Evolutionary conservation across 257 asterid species (phyloP), one percentile per base, ranked within the genome.

Genomic region (Salvia miltiorrhiza): DNA sequence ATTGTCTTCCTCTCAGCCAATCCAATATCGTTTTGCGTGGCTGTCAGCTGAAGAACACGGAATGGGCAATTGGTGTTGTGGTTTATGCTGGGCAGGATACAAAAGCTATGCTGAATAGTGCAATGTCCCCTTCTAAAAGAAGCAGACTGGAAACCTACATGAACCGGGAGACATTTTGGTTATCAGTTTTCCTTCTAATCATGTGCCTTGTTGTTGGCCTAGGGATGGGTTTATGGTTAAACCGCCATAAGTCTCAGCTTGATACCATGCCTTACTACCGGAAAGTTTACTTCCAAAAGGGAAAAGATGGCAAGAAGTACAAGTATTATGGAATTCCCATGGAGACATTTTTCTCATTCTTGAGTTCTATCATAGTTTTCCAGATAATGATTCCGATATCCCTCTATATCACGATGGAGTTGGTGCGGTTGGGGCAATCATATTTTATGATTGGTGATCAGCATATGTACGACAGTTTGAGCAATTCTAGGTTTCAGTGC

Each of bases 361-460:
- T 94, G 90, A 94, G 97, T 75, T 89, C 99, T 23, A 76, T 94
- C 64, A 94, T 94, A 72, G 97, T 94, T 74, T 94, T 94, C 83
- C 99, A 94, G 85, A 94, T 94, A 59, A 94, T 94, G 99, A 91
- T 94, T 72, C 99, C 99, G 1, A 94, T 91, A 75, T 91, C 99
- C 65, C 92, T 94, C 37, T 94, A 94, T 75, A 94, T 94, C 83
- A 91, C 99, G 28, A 94, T 94, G 99, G 99, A 94, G 90, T 79
- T 94, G 80, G 99, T 94, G 54, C 87, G 99, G 72, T 73, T 94
- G 87, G 99, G 99, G 67, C 97, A 94, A 67, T 91, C 99, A 23
- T 94, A 91, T 83, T 94, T 91, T 84, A 91, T 94, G 99, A 94
- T 91, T 73, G 97, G 96, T 52, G 99, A 94, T 74, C 78, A 63